Percentiles rank a stretch among this genome's conserved stretches.
phyloP scores from a whole-genome alignment of 768 basidiomycete species.

The Termitomyces sp. region DNA sequence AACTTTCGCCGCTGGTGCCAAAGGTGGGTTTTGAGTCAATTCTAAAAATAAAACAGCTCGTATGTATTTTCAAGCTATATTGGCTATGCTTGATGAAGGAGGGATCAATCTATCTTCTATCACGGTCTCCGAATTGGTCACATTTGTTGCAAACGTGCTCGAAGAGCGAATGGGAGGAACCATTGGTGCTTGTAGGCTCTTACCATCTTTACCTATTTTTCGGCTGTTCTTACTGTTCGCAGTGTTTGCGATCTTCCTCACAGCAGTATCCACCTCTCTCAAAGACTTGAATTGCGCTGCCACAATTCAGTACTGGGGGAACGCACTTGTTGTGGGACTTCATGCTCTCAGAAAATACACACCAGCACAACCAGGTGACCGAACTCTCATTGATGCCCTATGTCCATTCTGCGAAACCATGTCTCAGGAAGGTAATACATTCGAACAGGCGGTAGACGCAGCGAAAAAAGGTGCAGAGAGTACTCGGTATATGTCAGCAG shows the following conservation, averaged over 20 bases:
- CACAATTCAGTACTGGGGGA: conserved; percentile 7
- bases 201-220: not conserved
- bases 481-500: conserved; percentile 44
- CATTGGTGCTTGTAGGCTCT: conserved; percentile 42
- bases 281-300: not conserved
- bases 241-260: conserved; percentile 47
- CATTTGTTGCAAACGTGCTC: conserved; percentile 35
- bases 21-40: conserved; percentile 18
- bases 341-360: conserved; percentile 37
- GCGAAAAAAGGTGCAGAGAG: conserved; percentile 42
- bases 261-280: conserved; percentile 29
- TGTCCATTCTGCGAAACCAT: conserved; percentile 40
- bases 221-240: not conserved
- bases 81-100: conserved; percentile 5
- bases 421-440: conserved; percentile 16
- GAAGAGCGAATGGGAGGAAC: conserved; percentile 58
- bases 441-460: conserved; percentile 30
- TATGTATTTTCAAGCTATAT: not conserved
- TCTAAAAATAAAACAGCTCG: not conserved
- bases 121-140: conserved; percentile 22
- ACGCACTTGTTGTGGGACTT: conserved; percentile 25
- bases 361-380: conserved; percentile 49
- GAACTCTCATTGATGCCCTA: conserved; percentile 57
- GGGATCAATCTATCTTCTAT: conserved; percentile 18
- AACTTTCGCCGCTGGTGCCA: conserved; percentile 51